Evolutionary conservation across 2,329 filamentous ascomycete genomes (phyloP).

Genomic region (Trichoderma polysporum): DNA sequence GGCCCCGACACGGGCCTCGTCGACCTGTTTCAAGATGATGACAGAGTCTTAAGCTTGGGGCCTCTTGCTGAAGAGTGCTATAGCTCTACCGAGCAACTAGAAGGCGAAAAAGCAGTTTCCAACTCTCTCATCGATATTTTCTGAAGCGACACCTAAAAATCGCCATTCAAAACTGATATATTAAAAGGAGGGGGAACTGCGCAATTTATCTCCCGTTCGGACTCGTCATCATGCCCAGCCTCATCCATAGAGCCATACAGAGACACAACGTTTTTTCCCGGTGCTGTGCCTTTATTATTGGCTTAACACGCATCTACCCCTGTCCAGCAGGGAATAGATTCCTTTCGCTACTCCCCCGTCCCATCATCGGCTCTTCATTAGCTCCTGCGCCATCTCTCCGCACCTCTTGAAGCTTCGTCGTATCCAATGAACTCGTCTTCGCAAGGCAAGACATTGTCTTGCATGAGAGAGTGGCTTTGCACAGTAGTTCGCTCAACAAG

Average conservation of each 20-base stretch:
- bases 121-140: background rate
- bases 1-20: no score
- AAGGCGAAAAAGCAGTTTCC: no score
- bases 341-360: slow-evolving; percentile 6
- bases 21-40: no score
- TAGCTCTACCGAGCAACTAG: no score
- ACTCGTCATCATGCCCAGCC: background rate
- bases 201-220: background rate
- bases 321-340: slow-evolving; percentile 5
- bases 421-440: background rate
- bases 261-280: background rate
- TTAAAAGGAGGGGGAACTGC: background rate
- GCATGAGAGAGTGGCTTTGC: background rate
- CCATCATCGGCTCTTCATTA: background rate
- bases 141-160: background rate
- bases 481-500: background rate
- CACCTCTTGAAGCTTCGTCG: background rate
- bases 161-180: background rate
- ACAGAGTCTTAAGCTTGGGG: no score
- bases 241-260: background rate
- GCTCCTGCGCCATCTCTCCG: background rate
- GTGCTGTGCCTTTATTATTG: background rate
- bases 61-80: no score
- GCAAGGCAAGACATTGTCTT: slow-evolving; percentile 1
- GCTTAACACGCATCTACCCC: background rate